Evolutionary conservation across 352 stramenopile species (phyloP).

Genomic region (Phytophthora brassicae): DNA sequence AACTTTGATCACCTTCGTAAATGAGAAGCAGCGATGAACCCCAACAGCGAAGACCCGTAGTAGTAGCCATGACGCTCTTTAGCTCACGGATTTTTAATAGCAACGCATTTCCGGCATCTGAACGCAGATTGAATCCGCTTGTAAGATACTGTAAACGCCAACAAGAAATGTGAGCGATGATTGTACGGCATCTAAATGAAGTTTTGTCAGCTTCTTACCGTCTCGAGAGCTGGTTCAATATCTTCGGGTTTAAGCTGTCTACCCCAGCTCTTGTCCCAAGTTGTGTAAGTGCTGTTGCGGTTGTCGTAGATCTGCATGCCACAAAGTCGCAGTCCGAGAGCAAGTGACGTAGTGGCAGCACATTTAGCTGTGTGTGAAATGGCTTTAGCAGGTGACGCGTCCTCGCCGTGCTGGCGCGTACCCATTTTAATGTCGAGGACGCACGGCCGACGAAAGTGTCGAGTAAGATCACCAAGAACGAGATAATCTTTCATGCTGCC

Average conservation of each 20-base stretch:
- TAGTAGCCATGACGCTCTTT: conserved; percentile 41
- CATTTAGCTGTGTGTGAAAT: conserved; percentile 74
- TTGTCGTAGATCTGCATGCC: conserved; percentile 83
- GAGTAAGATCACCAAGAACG: conserved; percentile 71
- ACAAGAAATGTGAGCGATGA: conserved; percentile 1
- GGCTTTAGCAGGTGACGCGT: conserved; percentile 67
- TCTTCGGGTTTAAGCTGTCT: conserved; percentile 51
- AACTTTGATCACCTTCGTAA: conserved; percentile 65
- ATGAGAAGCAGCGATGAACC: conserved; percentile 72
- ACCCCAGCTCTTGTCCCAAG: conserved; percentile 84
- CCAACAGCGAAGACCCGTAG: conserved; percentile 71
- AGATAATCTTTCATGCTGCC: conserved; percentile 51
- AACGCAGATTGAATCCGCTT: conserved; percentile 42
- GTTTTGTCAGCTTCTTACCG: conserved; percentile 33
- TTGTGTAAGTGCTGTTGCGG: conserved; percentile 54
- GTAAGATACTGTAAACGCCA: conserved; percentile 56
- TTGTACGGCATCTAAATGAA: not conserved
- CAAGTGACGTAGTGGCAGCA: conserved; percentile 66
- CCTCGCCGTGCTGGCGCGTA: conserved; percentile 71
- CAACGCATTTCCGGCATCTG: conserved; percentile 45
- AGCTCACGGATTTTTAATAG: conserved; percentile 48
- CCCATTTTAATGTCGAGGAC: conserved; percentile 87
- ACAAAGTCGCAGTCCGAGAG: conserved; percentile 69
- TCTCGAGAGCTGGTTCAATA: conserved; percentile 65
- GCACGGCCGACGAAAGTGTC: conserved; percentile 58